Conservation (phyloP, 2,329 filamentous ascomycete species). For the Aspergillus ibericus region DNA sequence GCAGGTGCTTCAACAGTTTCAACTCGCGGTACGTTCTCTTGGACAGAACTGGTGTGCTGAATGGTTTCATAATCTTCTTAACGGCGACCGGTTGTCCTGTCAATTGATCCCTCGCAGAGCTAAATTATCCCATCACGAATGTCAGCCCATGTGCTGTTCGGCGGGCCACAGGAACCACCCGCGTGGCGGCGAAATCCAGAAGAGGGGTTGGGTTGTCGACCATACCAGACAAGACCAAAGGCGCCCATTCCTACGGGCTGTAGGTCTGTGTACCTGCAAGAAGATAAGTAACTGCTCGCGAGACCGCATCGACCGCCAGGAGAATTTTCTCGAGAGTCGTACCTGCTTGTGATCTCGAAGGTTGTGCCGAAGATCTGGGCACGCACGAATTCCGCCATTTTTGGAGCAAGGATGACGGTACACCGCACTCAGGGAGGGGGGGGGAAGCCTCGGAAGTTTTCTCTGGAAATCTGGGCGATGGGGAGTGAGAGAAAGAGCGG, state of each 20-base stretch:
- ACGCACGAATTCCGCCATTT: conserved; percentile 98
- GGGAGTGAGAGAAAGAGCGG: conserved; percentile 7
- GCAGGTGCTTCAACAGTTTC: conserved; percentile 94
- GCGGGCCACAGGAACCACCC: neutral
- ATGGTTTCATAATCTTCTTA: conserved; percentile 99
- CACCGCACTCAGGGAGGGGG: conserved; percentile 15
- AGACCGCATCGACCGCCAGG: neutral
- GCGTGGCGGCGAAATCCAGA: conserved; percentile 11
- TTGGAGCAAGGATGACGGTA: conserved; percentile 39
- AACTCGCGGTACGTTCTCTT: conserved; percentile 97
- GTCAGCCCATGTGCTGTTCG: conserved; percentile 14
- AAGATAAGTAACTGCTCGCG: conserved; percentile 23
- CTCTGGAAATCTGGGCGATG: conserved; percentile 1
- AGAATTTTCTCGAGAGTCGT: conserved; percentile 28
- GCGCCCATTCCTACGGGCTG: conserved; percentile 99
- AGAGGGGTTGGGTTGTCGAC: conserved; percentile 19
- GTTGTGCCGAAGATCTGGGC: conserved; percentile 99
- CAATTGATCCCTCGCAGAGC: conserved; percentile 96
- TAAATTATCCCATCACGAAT: conserved; percentile 39
- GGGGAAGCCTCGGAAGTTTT: neutral
- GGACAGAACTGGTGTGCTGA: conserved; percentile 96
- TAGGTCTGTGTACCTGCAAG: conserved; percentile 84
- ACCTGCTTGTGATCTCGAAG: conserved; percentile 99
- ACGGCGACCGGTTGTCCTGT: conserved; percentile 95
- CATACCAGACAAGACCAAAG: conserved; percentile 95